Conservation (phyloP, 805 yeast genomes). For the Nakazawaea pomicola region DNA sequence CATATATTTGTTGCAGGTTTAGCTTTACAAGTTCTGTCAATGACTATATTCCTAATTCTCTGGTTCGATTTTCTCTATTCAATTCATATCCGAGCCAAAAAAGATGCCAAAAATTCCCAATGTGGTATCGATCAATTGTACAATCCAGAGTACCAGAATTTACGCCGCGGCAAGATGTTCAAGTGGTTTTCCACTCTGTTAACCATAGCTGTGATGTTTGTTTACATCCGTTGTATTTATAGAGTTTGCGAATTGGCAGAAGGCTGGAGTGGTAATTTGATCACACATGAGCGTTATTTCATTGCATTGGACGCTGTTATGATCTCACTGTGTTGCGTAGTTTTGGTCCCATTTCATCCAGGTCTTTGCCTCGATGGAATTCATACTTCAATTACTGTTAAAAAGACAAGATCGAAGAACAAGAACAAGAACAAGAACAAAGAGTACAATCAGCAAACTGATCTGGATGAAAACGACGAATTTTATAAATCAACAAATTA, state of each 20-base stretch:
- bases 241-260: slow-evolving; percentile 66
- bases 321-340: slow-evolving; percentile 44
- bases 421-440: neutral
- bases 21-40: slow-evolving; percentile 67
- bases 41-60: slow-evolving; percentile 52
- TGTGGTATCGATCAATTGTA: slow-evolving; percentile 21
- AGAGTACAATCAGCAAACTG: too few species aligned
- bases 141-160: slow-evolving; percentile 26
- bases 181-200: slow-evolving; percentile 39
- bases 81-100: slow-evolving; percentile 21
- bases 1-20: slow-evolving; percentile 75
- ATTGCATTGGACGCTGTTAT: slow-evolving; percentile 57
- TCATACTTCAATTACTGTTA: slow-evolving; percentile 12
- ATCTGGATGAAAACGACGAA: too few species aligned
- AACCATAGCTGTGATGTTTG: slow-evolving; percentile 43
- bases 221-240: slow-evolving; percentile 66
- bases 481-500: too few species aligned
- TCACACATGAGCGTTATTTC: slow-evolving; percentile 54
- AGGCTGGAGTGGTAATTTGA: slow-evolving; percentile 68
- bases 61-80: slow-evolving; percentile 41
- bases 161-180: slow-evolving; percentile 34
- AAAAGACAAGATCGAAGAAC: neutral
- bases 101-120: slow-evolving; percentile 8
- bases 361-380: slow-evolving; percentile 42
- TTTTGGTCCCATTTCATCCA: slow-evolving; percentile 57